Percentiles rank a stretch among this genome's conserved stretches.
phyloP scores from a whole-genome alignment of 306 rosid genomes.

The Prunus kanzakura region DNA sequence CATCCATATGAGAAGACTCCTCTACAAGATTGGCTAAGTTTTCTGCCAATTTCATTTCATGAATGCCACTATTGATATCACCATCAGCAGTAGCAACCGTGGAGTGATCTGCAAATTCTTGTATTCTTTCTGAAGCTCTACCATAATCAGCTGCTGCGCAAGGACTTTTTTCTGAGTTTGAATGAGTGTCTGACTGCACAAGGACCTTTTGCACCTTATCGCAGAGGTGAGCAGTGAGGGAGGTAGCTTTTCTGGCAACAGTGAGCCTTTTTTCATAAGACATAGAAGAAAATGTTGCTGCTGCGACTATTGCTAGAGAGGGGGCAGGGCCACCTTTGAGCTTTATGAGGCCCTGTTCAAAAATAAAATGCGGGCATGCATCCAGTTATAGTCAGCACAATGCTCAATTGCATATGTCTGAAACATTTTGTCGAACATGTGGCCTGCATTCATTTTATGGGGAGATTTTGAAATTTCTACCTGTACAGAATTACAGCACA shows the following conservation, averaged over 20 bases:
- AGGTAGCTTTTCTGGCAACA: conserved; percentile 7
- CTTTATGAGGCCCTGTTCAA: neutral
- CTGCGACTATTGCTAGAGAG: neutral
- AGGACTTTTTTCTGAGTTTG: neutral
- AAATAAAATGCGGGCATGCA: neutral
- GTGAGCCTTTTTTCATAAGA: neutral
- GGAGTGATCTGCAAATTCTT: conserved; percentile 22
- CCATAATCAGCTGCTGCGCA: neutral
- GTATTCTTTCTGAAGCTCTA: conserved; percentile 19
- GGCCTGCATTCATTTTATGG: neutral
- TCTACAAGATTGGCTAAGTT: conserved; percentile 64
- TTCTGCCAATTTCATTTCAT: conserved; percentile 44
- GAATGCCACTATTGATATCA: conserved; percentile 15
- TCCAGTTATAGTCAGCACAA: neutral
- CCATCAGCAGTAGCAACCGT: conserved; percentile 14
- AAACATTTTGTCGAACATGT: neutral
- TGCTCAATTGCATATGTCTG: neutral
- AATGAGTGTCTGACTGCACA: neutral
- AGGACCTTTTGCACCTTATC: conserved; percentile 1
- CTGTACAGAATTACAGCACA: no score
- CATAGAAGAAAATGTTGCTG: neutral
- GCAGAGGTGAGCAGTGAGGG: conserved; percentile 2
- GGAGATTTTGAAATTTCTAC: neutral
- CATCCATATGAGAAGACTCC: conserved; percentile 32
- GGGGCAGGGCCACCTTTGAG: neutral